Percentiles rank a stretch among this genome's conserved stretches.
phyloP scores from a whole-genome alignment of 768 basidiomycete genomes.

The Crepidotus variabilis region DNA sequence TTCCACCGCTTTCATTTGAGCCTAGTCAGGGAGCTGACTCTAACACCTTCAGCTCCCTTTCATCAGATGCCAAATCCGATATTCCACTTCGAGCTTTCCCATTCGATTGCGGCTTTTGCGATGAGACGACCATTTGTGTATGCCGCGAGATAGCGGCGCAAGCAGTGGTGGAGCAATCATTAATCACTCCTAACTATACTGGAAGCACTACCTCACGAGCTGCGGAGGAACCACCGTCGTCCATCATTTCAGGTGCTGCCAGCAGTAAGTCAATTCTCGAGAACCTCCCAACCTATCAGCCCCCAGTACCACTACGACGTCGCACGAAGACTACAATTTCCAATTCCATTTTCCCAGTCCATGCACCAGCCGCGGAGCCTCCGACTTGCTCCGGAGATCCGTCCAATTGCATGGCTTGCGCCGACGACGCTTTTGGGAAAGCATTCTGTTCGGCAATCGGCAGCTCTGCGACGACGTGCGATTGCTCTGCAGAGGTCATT shows the following conservation, averaged over 20 bases:
- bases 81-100: slow-evolving; percentile 32
- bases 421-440: slow-evolving; percentile 81
- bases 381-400: slow-evolving; percentile 81
- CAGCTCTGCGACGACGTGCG: slow-evolving; percentile 53
- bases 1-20: slow-evolving; percentile 30
- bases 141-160: slow-evolving; percentile 67
- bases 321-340: slow-evolving; percentile 32
- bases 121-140: slow-evolving; percentile 64
- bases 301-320: slow-evolving; percentile 77
- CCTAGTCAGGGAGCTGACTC: slow-evolving; percentile 22
- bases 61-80: slow-evolving; percentile 22
- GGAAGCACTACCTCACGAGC: neutral
- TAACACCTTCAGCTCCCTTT: slow-evolving; percentile 24
- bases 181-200: neutral
- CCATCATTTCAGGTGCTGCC: neutral
- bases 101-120: slow-evolving; percentile 76
- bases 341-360: slow-evolving; percentile 56
- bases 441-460: slow-evolving; percentile 82
- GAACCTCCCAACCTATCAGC: slow-evolving; percentile 75
- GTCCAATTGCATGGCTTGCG: slow-evolving; percentile 80
- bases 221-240: neutral
- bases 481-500: slow-evolving; percentile 21
- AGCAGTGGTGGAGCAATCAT: slow-evolving; percentile 27
- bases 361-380: slow-evolving; percentile 18
- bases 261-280: slow-evolving; percentile 59